Percentiles rank a stretch among this genome's conserved stretches.
These are phyloP conservation scores for Podila clonocystis DNA, from an alignment of 192 early-diverging fungal genomes.

Conservation along the genomic window DNA sequence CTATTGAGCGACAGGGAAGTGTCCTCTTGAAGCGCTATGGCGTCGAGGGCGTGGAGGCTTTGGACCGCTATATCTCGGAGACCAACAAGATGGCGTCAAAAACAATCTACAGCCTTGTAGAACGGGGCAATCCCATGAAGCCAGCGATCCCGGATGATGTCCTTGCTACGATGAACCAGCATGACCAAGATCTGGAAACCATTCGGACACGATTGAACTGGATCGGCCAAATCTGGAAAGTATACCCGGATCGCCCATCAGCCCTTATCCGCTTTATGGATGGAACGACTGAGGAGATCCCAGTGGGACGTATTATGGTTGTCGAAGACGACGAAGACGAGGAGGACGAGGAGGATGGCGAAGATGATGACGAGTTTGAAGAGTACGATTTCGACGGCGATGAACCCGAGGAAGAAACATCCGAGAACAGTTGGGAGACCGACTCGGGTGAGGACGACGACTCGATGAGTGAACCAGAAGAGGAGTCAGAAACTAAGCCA, in stretches of 20 bases:
- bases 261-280: slow-evolving; percentile 54
- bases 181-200: slow-evolving; percentile 35
- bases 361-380: slow-evolving; percentile 29
- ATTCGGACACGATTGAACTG: slow-evolving; percentile 48
- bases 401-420: slow-evolving; percentile 27
- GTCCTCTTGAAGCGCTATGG: slow-evolving; percentile 36
- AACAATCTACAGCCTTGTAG: slow-evolving; percentile 24
- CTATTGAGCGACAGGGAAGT: slow-evolving; percentile 18
- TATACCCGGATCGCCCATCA: slow-evolving; percentile 43
- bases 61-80: slow-evolving; percentile 46
- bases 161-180: slow-evolving; percentile 24
- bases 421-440: slow-evolving; percentile 52
- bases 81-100: slow-evolving; percentile 31
- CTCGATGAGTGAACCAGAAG: slow-evolving; percentile 30
- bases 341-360: slow-evolving; percentile 42
- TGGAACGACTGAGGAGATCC: slow-evolving; percentile 25
- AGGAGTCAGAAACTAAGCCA: neutral
- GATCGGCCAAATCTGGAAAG: slow-evolving; percentile 59
- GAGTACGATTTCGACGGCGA: slow-evolving; percentile 53
- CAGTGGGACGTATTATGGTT: slow-evolving; percentile 38
- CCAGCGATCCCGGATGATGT: slow-evolving; percentile 29
- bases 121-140: slow-evolving; percentile 27
- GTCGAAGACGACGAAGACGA: slow-evolving; percentile 55
- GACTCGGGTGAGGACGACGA: slow-evolving; percentile 56
- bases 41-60: slow-evolving; percentile 41